phyloP scores from a whole-genome alignment of 1,139 yeast genomes.

The Saccharomycopsis hybrid region DNA sequence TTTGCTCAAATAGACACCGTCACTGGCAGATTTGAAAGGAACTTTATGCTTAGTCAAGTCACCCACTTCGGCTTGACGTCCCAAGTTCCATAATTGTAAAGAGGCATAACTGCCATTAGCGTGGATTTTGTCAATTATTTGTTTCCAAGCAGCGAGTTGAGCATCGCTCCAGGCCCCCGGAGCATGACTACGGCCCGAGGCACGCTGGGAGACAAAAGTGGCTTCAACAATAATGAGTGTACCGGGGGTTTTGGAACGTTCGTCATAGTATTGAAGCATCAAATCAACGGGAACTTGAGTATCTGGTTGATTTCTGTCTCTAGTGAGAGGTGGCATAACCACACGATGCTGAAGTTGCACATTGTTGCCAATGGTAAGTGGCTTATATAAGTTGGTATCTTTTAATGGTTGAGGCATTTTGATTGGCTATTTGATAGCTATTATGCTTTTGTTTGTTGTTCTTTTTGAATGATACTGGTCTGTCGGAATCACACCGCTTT shows the following conservation, averaged over 20 bases:
- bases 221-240: constrained; percentile 35
- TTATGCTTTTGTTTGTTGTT: too few relatives aligned
- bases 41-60: constrained; percentile 32
- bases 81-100: constrained; percentile 34
- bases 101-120: constrained; percentile 30
- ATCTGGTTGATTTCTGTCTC: constrained; percentile 36
- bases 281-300: constrained; percentile 23
- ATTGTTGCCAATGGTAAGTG: constrained; percentile 41
- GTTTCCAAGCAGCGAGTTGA: constrained; percentile 34
- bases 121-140: constrained; percentile 33
- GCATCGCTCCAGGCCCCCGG: constrained; percentile 44
- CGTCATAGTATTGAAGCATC: constrained; percentile 31
- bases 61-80: constrained; percentile 37
- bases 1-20: constrained; percentile 31
- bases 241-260: constrained; percentile 34
- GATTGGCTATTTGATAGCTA: too few relatives aligned
- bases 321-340: constrained; percentile 47
- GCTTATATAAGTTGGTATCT: constrained; percentile 40
- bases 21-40: constrained; percentile 33
- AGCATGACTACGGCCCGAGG: constrained; percentile 32
- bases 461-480: too few relatives aligned
- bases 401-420: constrained; percentile 26
- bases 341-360: constrained; percentile 34
- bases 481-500: too few relatives aligned
- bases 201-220: constrained; percentile 33